Evolutionary conservation across 2,329 filamentous ascomycete species (phyloP), one percentile per base, ranked within the genome.

Genomic region (Aureobasidium musti): DNA sequence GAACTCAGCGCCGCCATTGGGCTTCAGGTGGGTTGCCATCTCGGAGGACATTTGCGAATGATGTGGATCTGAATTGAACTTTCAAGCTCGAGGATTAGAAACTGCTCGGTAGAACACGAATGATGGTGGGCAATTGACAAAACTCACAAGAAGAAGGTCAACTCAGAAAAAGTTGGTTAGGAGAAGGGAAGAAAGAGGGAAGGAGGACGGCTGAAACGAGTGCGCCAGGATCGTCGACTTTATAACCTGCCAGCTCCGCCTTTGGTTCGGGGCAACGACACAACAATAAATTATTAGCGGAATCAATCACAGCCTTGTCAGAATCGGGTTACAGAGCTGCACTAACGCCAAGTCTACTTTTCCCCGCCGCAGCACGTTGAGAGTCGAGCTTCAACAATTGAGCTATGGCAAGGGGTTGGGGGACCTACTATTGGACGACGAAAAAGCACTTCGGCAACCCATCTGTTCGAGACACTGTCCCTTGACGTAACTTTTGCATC

Each of bases 21-120:
- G 84, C 85, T 92, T 94, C 74, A 97, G 85, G 84, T 96, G 94
- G 50, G 90, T 84, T 71, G 90, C 88, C 90, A 94, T 94, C 21
- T 57, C 54, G 43, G 64, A 60, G 63, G 50, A 17, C 50, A 57
- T 65, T 33, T 23, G 33, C 45, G 28, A 14, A n/a, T 65, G 52
- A 41, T 43, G 28, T 57, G 39, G 23, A 65, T 19, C 37, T 56
- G 49, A 63, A 50, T 50, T 52, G 45, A 43, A 63, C 61, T 65
- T 17, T 65, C 26, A 28, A 35, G 50, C 26, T 50, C 37, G 13
- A 56, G 8, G 30, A 13, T 65, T 43, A 54, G 61, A 33, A 37
- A 17, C 33, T 50, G 49, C 17, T 56, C 17, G 10, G 33, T 5
- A n/a, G 21, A 23, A n/a, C 19, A 39, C 14, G 21, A 21, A 10